Percentiles rank a stretch among this genome's conserved stretches.
Evolutionary conservation across 306 rosid genomes (phyloP).

Genomic region (Rosa persica): DNA sequence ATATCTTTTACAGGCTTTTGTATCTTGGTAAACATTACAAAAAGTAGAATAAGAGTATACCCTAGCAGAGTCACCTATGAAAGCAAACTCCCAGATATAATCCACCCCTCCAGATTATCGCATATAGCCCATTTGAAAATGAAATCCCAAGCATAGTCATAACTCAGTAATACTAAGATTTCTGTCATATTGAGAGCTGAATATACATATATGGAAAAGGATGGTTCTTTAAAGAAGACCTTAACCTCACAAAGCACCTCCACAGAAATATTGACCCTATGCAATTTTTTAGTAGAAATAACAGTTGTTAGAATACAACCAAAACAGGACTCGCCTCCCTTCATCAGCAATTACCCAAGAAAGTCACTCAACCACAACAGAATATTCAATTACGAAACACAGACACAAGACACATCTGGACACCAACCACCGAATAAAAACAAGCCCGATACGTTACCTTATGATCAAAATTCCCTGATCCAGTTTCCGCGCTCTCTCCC

Average conservation of each 20-base stretch:
- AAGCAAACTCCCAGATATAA: not conserved
- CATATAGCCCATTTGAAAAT: not conserved
- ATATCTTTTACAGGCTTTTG: not conserved
- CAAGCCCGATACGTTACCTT: conserved; percentile 46
- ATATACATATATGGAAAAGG: not conserved
- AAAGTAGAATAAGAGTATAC: not conserved
- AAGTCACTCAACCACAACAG: not conserved
- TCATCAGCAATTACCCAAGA: not conserved
- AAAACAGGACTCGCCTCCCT: not conserved
- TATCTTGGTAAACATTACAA: not conserved
- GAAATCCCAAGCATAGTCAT: not conserved
- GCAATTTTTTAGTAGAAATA: not conserved
- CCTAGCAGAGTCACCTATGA: not conserved
- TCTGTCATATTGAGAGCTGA: not conserved
- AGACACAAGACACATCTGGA: no score
- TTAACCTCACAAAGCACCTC: not conserved
- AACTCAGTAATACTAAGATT: not conserved
- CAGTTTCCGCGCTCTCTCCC: conserved; percentile 88
- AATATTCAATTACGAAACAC: not conserved
- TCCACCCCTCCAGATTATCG: not conserved
- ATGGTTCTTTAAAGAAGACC: not conserved
- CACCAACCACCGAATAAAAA: not conserved
- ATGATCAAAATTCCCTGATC: conserved; percentile 88
- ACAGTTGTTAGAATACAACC: not conserved
- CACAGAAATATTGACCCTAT: not conserved